Evolutionary conservation across 352 stramenopile species (phyloP), one percentile per base, ranked within the genome.

Genomic region (Pythium rishiriense): DNA sequence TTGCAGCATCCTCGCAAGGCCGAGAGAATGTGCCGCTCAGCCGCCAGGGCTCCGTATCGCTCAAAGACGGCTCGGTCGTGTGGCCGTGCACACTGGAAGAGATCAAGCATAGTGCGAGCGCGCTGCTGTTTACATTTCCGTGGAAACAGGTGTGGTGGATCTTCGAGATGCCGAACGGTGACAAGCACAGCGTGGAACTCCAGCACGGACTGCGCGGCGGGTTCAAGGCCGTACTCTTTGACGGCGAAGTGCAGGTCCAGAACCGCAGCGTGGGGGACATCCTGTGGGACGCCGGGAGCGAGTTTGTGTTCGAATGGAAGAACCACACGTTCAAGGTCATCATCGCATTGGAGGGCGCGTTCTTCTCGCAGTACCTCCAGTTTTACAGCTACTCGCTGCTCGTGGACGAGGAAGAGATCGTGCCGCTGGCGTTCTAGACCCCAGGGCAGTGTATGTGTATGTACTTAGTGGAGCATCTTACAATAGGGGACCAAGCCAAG

Each of bases 131-230:
- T 58, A 94, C 85, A 33, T 94, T 94, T 58, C 85, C 85, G 45
- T 94, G 85, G 85, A 94, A 94, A 58, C 85, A 94, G 57, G 70
- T 92, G 41, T 94, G 85, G 85, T 94, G 85, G 85, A 82, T 91
- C 52, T 85, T 94, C 43, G 77, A 85, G 62, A 51, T 88, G 55
- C 70, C 85, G 66, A 6, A 74, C 62, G 22, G 78, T 76, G 28
- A 80, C 83, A 54, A 70, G 66, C 78, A 92, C 71, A 84, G 73
- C 28, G 75, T 94, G 28, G 85, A 94, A 62, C 42, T 94, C 57
- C 85, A 94, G 68, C 85, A 94, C 54, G 85, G 81, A 19, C 70
- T 94, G 8, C 83, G 83, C 22, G 83, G 85, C 28, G 85, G 85
- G 17, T 94, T 90, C 55, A 83, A 83, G 41, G 81, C 74, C 12